A percentile compares a stretch with the other conserved stretches of the same genome.
These are phyloP conservation scores for Ramaria sp. DNA, from an alignment of 768 basidiomycete genomes.

Conservation along the genomic window DNA sequence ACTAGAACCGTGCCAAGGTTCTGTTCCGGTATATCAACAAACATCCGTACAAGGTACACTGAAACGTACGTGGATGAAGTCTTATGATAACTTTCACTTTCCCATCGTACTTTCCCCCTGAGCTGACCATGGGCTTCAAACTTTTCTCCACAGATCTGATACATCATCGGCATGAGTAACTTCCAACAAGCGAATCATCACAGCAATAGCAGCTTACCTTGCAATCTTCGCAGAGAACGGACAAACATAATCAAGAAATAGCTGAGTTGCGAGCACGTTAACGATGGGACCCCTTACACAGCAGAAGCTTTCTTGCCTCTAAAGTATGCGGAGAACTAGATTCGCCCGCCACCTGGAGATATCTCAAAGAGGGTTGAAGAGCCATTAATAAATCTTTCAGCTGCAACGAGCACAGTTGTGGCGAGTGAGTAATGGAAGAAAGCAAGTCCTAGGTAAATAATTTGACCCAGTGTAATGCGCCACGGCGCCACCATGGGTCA, in stretches of 20 bases:
- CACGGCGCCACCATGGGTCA: no score
- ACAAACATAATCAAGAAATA: conserved; percentile 66
- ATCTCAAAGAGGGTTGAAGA: conserved; percentile 61
- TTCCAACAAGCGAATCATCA: background rate
- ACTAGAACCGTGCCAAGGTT: conserved; percentile 74
- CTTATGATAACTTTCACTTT: conserved; percentile 68
- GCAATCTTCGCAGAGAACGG: conserved; percentile 35
- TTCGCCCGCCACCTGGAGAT: conserved; percentile 52
- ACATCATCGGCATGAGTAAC: background rate
- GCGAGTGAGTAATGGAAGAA: no score
- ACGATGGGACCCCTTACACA: background rate
- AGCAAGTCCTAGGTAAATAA: no score
- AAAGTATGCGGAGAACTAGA: conserved; percentile 61
- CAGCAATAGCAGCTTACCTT: conserved; percentile 31
- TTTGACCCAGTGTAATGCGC: no score
- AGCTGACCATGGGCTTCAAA: conserved; percentile 46
- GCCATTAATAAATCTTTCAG: no score
- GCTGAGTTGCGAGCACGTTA: background rate
- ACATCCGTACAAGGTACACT: conserved; percentile 1
- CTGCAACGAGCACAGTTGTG: no score
- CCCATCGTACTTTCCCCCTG: conserved; percentile 32
- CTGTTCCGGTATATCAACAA: conserved; percentile 26
- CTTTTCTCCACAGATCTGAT: conserved; percentile 38
- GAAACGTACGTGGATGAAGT: conserved; percentile 26
- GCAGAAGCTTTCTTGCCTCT: conserved; percentile 59